Conservation (phyloP, 139 green algal species). For the Microglena sp. region DNA sequence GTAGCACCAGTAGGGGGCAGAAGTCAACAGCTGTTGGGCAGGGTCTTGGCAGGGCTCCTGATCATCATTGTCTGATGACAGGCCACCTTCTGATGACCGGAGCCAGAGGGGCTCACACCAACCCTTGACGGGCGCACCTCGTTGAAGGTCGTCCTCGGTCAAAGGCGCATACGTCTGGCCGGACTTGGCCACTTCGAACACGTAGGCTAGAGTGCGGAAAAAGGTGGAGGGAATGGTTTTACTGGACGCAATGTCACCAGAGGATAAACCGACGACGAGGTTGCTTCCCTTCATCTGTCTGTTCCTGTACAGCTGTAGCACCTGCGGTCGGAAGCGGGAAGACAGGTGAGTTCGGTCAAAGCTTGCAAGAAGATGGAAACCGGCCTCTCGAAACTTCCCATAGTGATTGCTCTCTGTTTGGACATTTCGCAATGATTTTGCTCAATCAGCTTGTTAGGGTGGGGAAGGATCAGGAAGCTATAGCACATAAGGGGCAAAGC, state of each 20-base stretch:
- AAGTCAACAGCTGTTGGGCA: neutral
- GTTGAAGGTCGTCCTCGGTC: neutral
- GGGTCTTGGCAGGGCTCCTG: neutral
- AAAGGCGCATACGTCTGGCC: conserved; percentile 5
- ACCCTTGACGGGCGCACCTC: neutral
- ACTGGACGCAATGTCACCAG: neutral
- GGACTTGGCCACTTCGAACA: conserved; percentile 13
- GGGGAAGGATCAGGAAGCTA: neutral
- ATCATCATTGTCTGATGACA: too few relatives aligned
- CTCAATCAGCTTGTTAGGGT: neutral
- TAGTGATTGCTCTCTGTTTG: too few relatives aligned
- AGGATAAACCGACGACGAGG: conserved; percentile 11
- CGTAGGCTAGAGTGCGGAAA: conserved; percentile 10
- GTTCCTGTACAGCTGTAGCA: conserved; percentile 13
- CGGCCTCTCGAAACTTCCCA: too few relatives aligned
- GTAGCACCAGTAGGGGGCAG: conserved; percentile 20
- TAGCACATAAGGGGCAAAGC: neutral
- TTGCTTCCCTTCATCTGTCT: conserved; percentile 18
- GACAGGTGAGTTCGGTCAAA: neutral
- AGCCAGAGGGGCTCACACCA: conserved; percentile 12
- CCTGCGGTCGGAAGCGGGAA: neutral
- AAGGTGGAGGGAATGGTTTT: conserved; percentile 8
- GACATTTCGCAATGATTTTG: too few relatives aligned
- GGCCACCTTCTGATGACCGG: too few relatives aligned
- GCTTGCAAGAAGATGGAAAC: neutral